phyloP scores from a whole-genome alignment of 2,329 filamentous ascomycete species.

The Penicillium sp. region DNA sequence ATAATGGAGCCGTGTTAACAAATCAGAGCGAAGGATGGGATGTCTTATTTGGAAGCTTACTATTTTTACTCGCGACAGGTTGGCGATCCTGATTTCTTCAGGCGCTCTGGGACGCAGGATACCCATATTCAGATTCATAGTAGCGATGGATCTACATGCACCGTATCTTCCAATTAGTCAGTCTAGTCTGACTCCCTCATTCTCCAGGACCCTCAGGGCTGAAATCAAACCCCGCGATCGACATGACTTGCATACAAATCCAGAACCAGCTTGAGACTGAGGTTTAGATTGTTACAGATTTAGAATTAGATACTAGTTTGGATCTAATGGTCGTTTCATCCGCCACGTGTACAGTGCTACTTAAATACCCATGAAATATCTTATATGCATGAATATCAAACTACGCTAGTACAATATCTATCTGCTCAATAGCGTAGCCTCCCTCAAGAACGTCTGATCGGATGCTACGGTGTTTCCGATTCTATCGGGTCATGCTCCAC shows the following conservation, averaged over 20 bases:
- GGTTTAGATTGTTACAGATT: not conserved
- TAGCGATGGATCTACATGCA: not conserved
- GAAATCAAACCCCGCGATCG: constrained; percentile 6
- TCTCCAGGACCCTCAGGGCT: constrained; percentile 9
- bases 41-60: not conserved
- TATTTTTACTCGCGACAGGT: not conserved
- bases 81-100: not conserved
- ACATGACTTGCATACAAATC: not conserved
- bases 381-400: not conserved
- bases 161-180: not conserved
- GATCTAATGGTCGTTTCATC: not conserved
- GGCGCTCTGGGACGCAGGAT: not conserved
- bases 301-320: not conserved
- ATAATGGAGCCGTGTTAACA: not conserved
- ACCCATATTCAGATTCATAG: not conserved
- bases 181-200: not conserved
- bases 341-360: not conserved
- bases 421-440: not conserved
- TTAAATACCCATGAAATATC: not conserved
- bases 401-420: not conserved
- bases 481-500: not conserved
- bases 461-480: not conserved
- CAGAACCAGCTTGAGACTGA: not conserved
- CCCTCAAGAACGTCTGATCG: not conserved
- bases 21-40: not conserved